Percentiles rank a stretch among this genome's conserved stretches.
Conservation (phyloP, 306 rosid genomes). For the Vigna hirtella region DNA sequence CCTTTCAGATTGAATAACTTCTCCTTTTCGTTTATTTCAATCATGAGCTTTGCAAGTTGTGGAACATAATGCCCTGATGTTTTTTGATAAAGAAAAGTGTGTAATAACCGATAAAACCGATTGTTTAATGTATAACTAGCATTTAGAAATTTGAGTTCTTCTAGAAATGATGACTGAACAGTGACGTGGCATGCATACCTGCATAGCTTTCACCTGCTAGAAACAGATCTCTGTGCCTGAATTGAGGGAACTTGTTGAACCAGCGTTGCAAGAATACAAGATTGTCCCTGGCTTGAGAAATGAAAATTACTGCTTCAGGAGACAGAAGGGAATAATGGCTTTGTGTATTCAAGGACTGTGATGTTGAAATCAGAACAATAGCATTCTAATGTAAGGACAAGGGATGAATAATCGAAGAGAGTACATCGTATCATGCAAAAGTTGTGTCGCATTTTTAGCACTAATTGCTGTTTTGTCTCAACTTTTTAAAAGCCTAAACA, state of each 20-base stretch:
- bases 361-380: neutral
- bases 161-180: slow-evolving; percentile 32
- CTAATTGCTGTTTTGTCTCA: slow-evolving; percentile 41
- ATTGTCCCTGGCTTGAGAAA: slow-evolving; percentile 67
- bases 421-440: slow-evolving; percentile 33
- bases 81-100: slow-evolving; percentile 26
- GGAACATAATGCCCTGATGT: slow-evolving; percentile 72
- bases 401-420: slow-evolving; percentile 12
- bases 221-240: slow-evolving; percentile 58
- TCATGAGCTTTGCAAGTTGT: slow-evolving; percentile 69
- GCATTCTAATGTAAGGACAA: slow-evolving; percentile 14
- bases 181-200: slow-evolving; percentile 46
- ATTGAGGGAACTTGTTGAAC: slow-evolving; percentile 70
- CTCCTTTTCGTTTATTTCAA: slow-evolving; percentile 58
- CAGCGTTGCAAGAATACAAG: slow-evolving; percentile 65
- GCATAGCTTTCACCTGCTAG: slow-evolving; percentile 76
- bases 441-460: slow-evolving; percentile 28
- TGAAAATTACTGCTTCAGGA: slow-evolving; percentile 45
- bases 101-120: neutral
- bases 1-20: slow-evolving; percentile 64
- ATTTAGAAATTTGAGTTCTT: slow-evolving; percentile 7
- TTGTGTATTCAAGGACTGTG: slow-evolving; percentile 5
- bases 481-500: slow-evolving; percentile 46
- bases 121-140: neutral
- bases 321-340: slow-evolving; percentile 29